Evolutionary conservation across 2,329 filamentous ascomycete species (phyloP), one percentile per base, ranked within the genome.

Genomic region (Orbilia quercus): DNA sequence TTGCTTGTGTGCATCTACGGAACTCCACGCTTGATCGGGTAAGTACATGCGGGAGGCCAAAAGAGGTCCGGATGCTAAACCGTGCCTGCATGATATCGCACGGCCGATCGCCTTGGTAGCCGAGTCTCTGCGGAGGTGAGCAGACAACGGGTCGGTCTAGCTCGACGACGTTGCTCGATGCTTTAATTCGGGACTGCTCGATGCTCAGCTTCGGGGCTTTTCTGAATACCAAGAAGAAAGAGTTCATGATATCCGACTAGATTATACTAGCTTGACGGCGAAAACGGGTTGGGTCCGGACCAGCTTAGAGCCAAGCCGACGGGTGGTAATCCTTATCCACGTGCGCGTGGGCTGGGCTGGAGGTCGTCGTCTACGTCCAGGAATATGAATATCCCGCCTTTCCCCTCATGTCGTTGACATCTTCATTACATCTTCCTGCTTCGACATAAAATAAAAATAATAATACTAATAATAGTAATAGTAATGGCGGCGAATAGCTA

Each of bases 21-120:
- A 44, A 38, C 16, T 45, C 54, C 54, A 57, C 42, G 16, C 63
- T 67, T 44, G 53, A 67, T 67, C 63, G 63, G 63, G 59, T 31
- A 67, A 22, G 63, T 67, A 45, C 53, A 67, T 51, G 53, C 63
- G 63, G 31, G 9, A 31, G 4, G 28, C 28, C 9, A 5, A 34
- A 59, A 34, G 45, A 20, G 55, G 45, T 18, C 22, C 53, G 51
- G 16, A 40, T 28, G 23, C 20, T 44, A 23, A 23, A 44, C 25
- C 28, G 63, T 67, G 63, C 63, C 63, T 67, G 63, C 63, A 67
- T 53, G 28, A 16, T 7, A 34, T 28, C 7, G 58, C 34, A 53
- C 36, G 36, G 40, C 34, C 7, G 38, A n/a, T 34, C 51, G 58
- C 28, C 47, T 50, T 48, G 5, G 44, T 14, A 45, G 42, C 55